Base-by-base conservation (phyloP, 139 green algal species). In the Asterochloris erici region DNA sequence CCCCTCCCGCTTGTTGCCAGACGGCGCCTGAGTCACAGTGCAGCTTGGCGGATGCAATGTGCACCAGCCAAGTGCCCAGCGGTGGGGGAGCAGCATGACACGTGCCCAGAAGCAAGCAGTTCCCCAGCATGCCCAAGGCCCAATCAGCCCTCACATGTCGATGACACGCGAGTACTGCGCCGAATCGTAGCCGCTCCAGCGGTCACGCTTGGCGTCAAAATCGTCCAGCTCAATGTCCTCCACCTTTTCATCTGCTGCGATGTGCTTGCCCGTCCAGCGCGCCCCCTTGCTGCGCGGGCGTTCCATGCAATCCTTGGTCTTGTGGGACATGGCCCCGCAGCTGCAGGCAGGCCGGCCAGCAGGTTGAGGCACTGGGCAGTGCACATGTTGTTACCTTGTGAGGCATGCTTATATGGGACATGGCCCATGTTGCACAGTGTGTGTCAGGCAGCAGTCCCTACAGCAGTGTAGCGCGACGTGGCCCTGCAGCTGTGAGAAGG, bases 301-400 rank as follows among this genome's bases (percentile, higher is more conserved):
- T 82, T 99, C 97, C 86, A 99, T 84, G 86, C 97, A 99, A 85
- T 99, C 94, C 83, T 97, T 98, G 19, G 92, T 94, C 82, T 97
- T 96, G 87, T 99, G 97, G 1, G 94, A 93, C 91, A 98, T 98
- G 66, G 93, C 92, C 17, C 97, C 97, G 85, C 97, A 99, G 91
- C 94, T 98, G 93, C 82, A 80, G 2, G 63, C 28, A 79, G 19
- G 19, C 38, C 15, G 63, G 38, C 27, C 63, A 23, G 12, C 38
- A 29, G 16, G 63, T 47, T n/a, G 27, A 54, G 38, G 38, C 16
- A 9, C 16, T 19, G 14, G 27, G 38, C 73, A 78, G 16, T 77
- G 73, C 28, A 77, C 0, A 54, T 61, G 26, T 12, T 17, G 54
- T 11, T 23, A n/a, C 26, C 26, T 11, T 61, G 12, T 62, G 4